Evolutionary conservation across 164 flowering plant genomes (phyloP), one percentile per base, ranked within the genome.

Genomic region (Malania oleifera): DNA sequence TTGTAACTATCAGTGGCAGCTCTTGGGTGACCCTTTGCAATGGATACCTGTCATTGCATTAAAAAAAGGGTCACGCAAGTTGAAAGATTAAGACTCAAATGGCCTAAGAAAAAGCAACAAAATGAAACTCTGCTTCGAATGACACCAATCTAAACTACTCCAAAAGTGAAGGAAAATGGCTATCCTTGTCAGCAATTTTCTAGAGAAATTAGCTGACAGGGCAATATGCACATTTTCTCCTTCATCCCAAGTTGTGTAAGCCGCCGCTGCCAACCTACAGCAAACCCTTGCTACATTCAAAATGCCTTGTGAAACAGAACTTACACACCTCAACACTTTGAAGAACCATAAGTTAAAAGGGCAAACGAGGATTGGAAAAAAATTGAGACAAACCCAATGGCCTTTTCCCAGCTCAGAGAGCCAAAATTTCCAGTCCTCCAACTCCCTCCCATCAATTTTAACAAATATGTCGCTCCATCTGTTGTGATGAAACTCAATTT

Each of bases 341-440:
- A 31, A 31, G 9, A 9, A 31, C 35, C 22, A 20, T 46, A 26
- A 13, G 22, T 17, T 11, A 20, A 23, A 46, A 46, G 25, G 14
- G 26, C 7, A 40, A 59, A 60, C 10, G 20, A 19, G 14, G 14
- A 29, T 11, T 18, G 5, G 40, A 28, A 29, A 17, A 58, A 27
- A 25, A 19, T 24, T 6, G 20, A 37, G 31, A 67, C 80, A 71
- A 46, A 84, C 95, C 79, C 69, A 71, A 35, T 88, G 87, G 38
- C 62, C 39, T 56, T 65, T 65, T 35, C 72, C 78, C 39, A 88
- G 61, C 27, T 86, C 84, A 41, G 26, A 63, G 57, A 83, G 78
- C 75, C 81, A 84, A 77, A 88, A 91, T 67, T 64, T 75, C 96
- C 96, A 91, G 2, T 77, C 77, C 40, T 49, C 69, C 56, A 63